Conservation (phyloP, 2,329 filamentous ascomycete genomes). For the Tricladium varicosporioides region DNA sequence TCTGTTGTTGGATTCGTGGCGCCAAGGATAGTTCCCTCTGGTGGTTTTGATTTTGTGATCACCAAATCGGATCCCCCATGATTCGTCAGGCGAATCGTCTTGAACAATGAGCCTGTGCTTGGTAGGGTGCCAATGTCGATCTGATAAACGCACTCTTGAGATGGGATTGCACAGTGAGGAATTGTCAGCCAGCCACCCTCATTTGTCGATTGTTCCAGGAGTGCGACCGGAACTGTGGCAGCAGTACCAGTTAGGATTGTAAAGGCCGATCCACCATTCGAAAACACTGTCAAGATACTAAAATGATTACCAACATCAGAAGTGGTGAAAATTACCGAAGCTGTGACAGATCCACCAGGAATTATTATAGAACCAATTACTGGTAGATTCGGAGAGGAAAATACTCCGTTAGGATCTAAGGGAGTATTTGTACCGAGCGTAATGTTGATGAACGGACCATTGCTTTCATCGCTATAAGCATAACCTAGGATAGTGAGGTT, state of each 20-base stretch:
- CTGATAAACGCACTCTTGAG: conserved; percentile 3
- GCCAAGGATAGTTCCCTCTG: conserved; percentile 23
- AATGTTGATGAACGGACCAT: conserved; percentile 1
- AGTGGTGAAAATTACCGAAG: conserved; percentile 22
- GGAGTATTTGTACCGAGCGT: too few species aligned
- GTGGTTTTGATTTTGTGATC: conserved; percentile 31
- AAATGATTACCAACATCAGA: conserved; percentile 20
- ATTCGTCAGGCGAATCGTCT: conserved; percentile 29
- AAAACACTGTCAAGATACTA: conserved; percentile 7
- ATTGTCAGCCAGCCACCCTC: conserved; percentile 15
- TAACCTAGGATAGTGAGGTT: conserved; percentile 33
- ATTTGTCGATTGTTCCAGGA: conserved; percentile 10
- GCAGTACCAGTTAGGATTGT: conserved; percentile 12
- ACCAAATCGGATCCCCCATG: conserved; percentile 28
- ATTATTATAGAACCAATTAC: conserved; percentile 23
- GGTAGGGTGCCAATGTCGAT: conserved; percentile 9
- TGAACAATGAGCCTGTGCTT: conserved; percentile 20
- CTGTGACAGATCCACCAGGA: conserved; percentile 25
- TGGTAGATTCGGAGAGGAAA: conserved; percentile 10
- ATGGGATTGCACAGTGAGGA: conserved; percentile 1
- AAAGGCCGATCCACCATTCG: conserved; percentile 12
- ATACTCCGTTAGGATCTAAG: conserved; percentile 9
- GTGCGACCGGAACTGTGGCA: conserved; percentile 7
- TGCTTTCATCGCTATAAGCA: conserved; percentile 23
- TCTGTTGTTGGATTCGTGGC: conserved; percentile 25